phyloP scores from a whole-genome alignment of 1,139 yeast species.

The Taphrina deformans region DNA sequence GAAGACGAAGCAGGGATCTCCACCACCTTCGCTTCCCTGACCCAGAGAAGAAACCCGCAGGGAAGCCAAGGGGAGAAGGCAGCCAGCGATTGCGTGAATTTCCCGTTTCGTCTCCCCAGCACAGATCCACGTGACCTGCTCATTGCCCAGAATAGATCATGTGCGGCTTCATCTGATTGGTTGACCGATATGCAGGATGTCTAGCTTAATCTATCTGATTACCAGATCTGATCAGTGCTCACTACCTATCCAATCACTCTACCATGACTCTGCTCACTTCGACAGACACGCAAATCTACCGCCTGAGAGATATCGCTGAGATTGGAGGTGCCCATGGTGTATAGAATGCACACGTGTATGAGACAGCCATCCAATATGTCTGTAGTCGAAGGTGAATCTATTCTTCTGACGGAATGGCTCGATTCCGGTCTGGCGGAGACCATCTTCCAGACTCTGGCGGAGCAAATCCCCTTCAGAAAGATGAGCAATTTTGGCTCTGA shows the following conservation, averaged over 20 bases:
- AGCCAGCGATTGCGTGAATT: too few species aligned
- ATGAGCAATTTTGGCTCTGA: slow-evolving; percentile 39
- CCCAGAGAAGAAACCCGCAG: too few species aligned
- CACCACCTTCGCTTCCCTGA: too few species aligned
- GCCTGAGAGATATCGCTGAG: too few species aligned
- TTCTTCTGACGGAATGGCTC: not conserved
- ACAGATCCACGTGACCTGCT: not conserved
- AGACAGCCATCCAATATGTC: not conserved
- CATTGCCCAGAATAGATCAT: not conserved
- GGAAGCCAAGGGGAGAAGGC: too few species aligned
- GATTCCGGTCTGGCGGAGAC: not conserved
- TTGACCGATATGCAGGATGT: not conserved
- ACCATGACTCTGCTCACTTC: too few species aligned
- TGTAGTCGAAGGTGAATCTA: not conserved
- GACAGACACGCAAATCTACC: too few species aligned
- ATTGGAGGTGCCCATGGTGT: too few species aligned
- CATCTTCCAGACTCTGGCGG: not conserved
- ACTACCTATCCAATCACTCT: not conserved
- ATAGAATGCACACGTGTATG: too few species aligned
- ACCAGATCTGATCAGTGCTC: not conserved
- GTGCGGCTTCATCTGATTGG: not conserved
- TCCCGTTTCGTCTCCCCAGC: too few species aligned
- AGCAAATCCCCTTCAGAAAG: slow-evolving; percentile 35
- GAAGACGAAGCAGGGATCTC: too few species aligned
- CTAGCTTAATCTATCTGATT: not conserved